phyloP scores from a whole-genome alignment of 208 protist genomes.

The Strigomonas oncopelti region DNA sequence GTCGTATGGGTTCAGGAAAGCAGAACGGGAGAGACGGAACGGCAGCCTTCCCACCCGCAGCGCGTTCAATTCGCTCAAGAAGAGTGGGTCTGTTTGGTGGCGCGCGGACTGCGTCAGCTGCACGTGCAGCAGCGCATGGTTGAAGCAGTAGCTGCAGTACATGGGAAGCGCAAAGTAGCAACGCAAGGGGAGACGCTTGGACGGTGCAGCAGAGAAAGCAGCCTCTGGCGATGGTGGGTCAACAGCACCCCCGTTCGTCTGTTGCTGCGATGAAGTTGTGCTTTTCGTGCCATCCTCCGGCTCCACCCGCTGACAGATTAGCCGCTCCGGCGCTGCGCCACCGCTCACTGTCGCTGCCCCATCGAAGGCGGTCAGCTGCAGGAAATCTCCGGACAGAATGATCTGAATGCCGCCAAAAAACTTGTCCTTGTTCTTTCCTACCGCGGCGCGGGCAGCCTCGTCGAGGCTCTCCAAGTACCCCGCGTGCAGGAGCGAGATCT shows the following conservation, averaged over 20 bases:
- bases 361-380: constrained; percentile 57
- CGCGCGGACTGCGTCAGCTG: constrained; percentile 44
- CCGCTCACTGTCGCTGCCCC: not conserved
- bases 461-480: constrained; percentile 52
- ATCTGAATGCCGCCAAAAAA: constrained; percentile 85
- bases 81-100: constrained; percentile 46
- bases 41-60: constrained; percentile 63
- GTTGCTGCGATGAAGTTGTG: not conserved
- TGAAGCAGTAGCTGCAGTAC: constrained; percentile 70
- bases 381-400: constrained; percentile 83
- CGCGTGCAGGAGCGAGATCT: constrained; percentile 73
- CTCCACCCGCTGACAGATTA: constrained; percentile 10
- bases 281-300: not conserved
- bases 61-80: constrained; percentile 55
- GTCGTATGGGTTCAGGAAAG: constrained; percentile 45
- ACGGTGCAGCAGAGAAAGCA: too few relatives aligned
- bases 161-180: constrained; percentile 47
- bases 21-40: constrained; percentile 55
- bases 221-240: too few relatives aligned
- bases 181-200: not conserved
- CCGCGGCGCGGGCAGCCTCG: constrained; percentile 22
- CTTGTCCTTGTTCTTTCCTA: constrained; percentile 18
- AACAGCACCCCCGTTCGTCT: not conserved
- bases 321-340: not conserved
- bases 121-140: constrained; percentile 54